phyloP scores from a whole-genome alignment of 768 basidiomycete species.

The Podaxis sp. region DNA sequence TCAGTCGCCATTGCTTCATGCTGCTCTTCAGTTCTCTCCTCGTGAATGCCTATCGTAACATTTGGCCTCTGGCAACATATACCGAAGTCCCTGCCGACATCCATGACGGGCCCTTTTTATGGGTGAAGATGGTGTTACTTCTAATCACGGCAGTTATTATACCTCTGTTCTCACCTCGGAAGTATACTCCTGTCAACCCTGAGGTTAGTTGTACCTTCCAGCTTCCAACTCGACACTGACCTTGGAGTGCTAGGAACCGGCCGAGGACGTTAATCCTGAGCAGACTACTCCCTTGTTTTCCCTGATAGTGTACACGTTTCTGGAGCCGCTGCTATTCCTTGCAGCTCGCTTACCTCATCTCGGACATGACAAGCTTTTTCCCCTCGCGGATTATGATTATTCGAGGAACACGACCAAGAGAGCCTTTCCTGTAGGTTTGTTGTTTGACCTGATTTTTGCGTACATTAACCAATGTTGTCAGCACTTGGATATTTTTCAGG shows the following conservation, averaged over 20 bases:
- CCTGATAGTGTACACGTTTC: slow-evolving; percentile 45
- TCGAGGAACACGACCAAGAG: slow-evolving; percentile 25
- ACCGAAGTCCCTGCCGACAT: slow-evolving; percentile 37
- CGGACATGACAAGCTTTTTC: slow-evolving; percentile 52
- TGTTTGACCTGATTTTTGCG: background rate
- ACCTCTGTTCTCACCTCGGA: slow-evolving; percentile 50
- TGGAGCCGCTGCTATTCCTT: slow-evolving; percentile 49
- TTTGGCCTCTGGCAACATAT: slow-evolving; percentile 57
- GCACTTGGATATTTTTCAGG: slow-evolving; percentile 38
- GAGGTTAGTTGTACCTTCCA: slow-evolving; percentile 21
- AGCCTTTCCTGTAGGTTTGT: slow-evolving; percentile 23
- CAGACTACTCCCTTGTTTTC: slow-evolving; percentile 50
- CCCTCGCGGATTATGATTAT: slow-evolving; percentile 62
- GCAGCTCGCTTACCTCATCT: slow-evolving; percentile 49
- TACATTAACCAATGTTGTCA: slow-evolving; percentile 13
- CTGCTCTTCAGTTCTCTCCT: slow-evolving; percentile 36
- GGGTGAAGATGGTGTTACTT: slow-evolving; percentile 28
- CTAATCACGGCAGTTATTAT: slow-evolving; percentile 41
- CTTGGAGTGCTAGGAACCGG: slow-evolving; percentile 27
- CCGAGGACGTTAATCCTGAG: slow-evolving; percentile 40
- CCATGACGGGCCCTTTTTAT: slow-evolving; percentile 29
- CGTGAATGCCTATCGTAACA: slow-evolving; percentile 50
- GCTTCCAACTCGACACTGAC: background rate
- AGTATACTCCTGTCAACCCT: slow-evolving; percentile 54
- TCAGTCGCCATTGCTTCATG: slow-evolving; percentile 5